These are phyloP conservation scores for Funneliformis mosseae DNA, from an alignment of 192 early-diverging fungal species.

Conservation along the genomic window DNA sequence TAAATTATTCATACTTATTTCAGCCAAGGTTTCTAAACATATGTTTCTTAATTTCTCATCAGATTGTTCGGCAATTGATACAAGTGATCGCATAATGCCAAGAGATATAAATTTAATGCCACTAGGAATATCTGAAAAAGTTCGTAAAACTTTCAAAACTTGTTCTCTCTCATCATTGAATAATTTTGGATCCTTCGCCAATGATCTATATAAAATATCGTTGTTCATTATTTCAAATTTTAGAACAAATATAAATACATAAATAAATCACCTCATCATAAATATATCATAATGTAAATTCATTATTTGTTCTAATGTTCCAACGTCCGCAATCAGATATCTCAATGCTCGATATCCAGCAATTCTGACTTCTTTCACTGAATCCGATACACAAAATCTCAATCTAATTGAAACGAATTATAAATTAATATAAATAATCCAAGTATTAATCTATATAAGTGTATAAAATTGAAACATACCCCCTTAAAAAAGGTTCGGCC, in stretches of 20 bases:
- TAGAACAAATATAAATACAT: no score
- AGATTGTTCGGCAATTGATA: conserved; percentile 75
- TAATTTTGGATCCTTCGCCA: conserved; percentile 59
- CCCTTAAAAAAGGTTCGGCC: conserved; percentile 19
- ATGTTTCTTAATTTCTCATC: conserved; percentile 77
- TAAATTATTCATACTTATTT: conserved; percentile 52
- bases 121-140: conserved; percentile 66
- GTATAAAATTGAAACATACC: background rate
- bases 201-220: conserved; percentile 34
- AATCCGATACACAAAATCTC: conserved; percentile 33
- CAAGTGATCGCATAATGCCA: conserved; percentile 68
- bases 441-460: background rate
- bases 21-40: conserved; percentile 76
- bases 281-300: conserved; percentile 61
- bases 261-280: conserved; percentile 60
- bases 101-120: conserved; percentile 64
- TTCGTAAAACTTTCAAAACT: conserved; percentile 70
- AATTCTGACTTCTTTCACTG: conserved; percentile 33
- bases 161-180: conserved; percentile 80
- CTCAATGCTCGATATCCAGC: conserved; percentile 32
- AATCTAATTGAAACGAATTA: conserved; percentile 1
- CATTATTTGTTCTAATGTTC: conserved; percentile 19
- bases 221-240: background rate
- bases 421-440: background rate
- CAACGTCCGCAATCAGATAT: conserved; percentile 26